These are phyloP conservation scores for Chimonanthus praecox DNA, from an alignment of 164 flowering plant species.

Conservation along the genomic window DNA sequence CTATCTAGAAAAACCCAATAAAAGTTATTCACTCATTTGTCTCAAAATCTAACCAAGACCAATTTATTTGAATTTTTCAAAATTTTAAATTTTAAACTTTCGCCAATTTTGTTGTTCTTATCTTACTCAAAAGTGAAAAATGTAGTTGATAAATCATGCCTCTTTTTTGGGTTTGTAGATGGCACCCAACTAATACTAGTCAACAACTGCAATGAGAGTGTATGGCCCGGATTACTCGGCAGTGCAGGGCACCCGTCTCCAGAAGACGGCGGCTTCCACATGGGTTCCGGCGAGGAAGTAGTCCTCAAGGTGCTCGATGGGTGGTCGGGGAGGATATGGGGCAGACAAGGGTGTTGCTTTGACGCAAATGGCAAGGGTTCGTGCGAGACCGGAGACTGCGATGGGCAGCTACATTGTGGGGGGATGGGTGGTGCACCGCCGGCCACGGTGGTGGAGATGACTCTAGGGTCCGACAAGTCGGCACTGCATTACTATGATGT, in stretches of 20 bases:
- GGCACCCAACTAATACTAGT: slow-evolving; percentile 50
- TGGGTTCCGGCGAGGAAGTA: slow-evolving; percentile 38
- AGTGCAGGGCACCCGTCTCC: slow-evolving; percentile 61
- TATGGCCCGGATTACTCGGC: slow-evolving; percentile 79
- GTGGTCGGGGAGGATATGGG: slow-evolving; percentile 70
- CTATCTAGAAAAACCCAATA: too few species aligned
- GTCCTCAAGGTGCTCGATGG: slow-evolving; percentile 29
- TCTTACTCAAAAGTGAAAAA: too few species aligned
- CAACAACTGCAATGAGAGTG: slow-evolving; percentile 57
- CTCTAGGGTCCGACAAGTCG: slow-evolving; percentile 39
- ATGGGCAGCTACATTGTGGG: slow-evolving; percentile 36
- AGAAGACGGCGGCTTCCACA: slow-evolving; percentile 69
- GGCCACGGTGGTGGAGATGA: slow-evolving; percentile 64
- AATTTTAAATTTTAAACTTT: not conserved
- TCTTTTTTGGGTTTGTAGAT: slow-evolving; percentile 22
- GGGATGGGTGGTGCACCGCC: slow-evolving; percentile 63
- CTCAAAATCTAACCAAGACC: too few species aligned
- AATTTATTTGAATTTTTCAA: too few species aligned
- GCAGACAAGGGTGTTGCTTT: slow-evolving; percentile 50
- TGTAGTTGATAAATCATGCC: too few species aligned
- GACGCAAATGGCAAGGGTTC: slow-evolving; percentile 32
- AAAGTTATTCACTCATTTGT: too few species aligned
- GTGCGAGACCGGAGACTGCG: slow-evolving; percentile 59
- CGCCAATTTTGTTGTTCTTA: too few species aligned
- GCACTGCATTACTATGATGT: slow-evolving; percentile 65